These are phyloP conservation scores for Russula brevipes DNA, from an alignment of 768 basidiomycete genomes.

Conservation along the genomic window DNA sequence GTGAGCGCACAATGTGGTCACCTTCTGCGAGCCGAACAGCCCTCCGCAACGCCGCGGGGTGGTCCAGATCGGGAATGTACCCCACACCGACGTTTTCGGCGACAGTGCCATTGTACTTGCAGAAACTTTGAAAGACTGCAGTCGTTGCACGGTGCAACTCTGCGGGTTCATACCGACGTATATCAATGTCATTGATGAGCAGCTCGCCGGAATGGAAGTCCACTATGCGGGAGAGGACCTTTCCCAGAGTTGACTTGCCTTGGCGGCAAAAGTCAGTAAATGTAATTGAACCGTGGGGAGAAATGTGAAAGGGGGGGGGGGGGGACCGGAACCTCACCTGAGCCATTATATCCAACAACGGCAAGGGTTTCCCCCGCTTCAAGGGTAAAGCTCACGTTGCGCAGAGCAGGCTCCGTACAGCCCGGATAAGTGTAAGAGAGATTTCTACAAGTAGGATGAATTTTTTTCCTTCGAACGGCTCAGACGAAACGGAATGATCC, in stretches of 20 bases:
- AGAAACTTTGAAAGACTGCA: conserved; percentile 85
- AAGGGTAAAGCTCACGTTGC: conserved; percentile 63
- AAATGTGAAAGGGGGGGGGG: not conserved
- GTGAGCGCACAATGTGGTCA: conserved; percentile 53
- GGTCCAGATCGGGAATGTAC: conserved; percentile 56
- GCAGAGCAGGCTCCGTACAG: conserved; percentile 57
- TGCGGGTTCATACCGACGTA: conserved; percentile 56
- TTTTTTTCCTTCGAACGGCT: not conserved
- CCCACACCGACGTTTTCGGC: conserved; percentile 87
- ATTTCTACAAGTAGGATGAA: conserved; percentile 35
- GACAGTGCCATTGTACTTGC: conserved; percentile 70
- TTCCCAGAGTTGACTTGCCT: conserved; percentile 88
- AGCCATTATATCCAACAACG: conserved; percentile 81
- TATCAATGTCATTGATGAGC: conserved; percentile 63
- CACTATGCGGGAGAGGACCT: conserved; percentile 69
- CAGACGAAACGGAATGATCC: conserved; percentile 22
- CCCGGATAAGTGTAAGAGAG: conserved; percentile 80
- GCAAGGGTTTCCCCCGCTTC: conserved; percentile 76
- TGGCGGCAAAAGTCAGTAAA: not conserved
- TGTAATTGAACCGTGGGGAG: not conserved
- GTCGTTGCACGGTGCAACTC: conserved; percentile 72
- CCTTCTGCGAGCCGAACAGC: conserved; percentile 75
- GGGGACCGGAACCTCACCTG: conserved; percentile 44
- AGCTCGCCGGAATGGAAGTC: conserved; percentile 71
- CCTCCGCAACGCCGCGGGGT: conserved; percentile 49